Percentiles rank a stretch among this genome's conserved stretches.
Conservation (phyloP, 306 rosid genomes). For the Sicyos baderoa region DNA sequence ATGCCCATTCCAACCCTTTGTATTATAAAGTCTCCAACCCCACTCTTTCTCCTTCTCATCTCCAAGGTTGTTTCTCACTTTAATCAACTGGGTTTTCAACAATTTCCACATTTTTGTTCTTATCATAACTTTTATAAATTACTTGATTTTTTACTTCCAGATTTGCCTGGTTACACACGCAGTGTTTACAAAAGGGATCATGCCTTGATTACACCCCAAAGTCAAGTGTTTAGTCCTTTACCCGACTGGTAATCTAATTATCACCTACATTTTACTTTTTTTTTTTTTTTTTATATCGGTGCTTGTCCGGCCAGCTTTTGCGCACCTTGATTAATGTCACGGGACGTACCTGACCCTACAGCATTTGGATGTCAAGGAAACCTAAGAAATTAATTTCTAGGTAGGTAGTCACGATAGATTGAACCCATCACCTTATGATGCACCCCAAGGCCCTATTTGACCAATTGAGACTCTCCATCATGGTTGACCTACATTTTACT, state of each 20-base stretch:
- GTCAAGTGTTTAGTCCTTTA: conserved; percentile 82
- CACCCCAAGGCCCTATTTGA: too few relatives aligned
- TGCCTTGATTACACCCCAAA: conserved; percentile 84
- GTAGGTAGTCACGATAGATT: too few relatives aligned
- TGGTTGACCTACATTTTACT: conserved; percentile 9
- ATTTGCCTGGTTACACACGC: conserved; percentile 93
- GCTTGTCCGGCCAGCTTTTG: too few relatives aligned
- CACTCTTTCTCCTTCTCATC: conserved; percentile 65
- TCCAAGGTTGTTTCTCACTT: conserved; percentile 46
- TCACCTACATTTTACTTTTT: conserved; percentile 16
- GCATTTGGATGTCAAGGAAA: too few relatives aligned
- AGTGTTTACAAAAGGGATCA: conserved; percentile 76
- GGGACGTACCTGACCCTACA: too few relatives aligned
- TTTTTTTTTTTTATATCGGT: too few relatives aligned
- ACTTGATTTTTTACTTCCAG: conserved; percentile 36
- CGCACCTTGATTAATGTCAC: too few relatives aligned
- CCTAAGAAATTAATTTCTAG: too few relatives aligned
- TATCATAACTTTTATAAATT: conserved; percentile 5
- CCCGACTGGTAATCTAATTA: conserved; percentile 76
- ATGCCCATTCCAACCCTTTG: conserved; percentile 36
- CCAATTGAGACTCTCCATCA: too few relatives aligned
- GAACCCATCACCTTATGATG: too few relatives aligned
- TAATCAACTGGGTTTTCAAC: not conserved
- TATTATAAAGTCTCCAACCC: conserved; percentile 61
- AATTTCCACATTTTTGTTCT: not conserved